Evolutionary conservation across 2,329 filamentous ascomycete species (phyloP).

Genomic region (Pseudogymnoascus sp.): DNA sequence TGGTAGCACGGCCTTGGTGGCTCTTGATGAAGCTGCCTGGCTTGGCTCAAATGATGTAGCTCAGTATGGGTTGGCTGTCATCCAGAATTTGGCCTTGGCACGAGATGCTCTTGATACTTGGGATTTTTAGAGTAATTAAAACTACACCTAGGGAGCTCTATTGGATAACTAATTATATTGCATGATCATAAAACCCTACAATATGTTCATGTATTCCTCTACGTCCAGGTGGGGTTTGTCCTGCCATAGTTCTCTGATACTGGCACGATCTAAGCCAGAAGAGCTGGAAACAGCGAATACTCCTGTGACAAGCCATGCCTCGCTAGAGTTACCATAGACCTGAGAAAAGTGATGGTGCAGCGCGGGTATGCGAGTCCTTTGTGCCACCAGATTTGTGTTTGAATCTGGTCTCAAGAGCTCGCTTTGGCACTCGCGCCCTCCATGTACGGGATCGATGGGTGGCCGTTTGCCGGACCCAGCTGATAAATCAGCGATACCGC

Average conservation of each 20-base stretch:
- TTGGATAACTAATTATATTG: neutral
- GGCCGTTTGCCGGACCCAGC: neutral
- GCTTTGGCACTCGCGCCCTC: neutral
- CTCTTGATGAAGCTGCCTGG: slow-evolving; percentile 50
- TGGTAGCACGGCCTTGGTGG: slow-evolving; percentile 38
- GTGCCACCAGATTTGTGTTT: slow-evolving; percentile 28
- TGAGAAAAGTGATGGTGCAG: neutral
- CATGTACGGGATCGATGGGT: neutral
- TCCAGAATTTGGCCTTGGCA: slow-evolving; percentile 44
- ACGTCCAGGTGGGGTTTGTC: neutral
- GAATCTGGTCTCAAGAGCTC: slow-evolving; percentile 24
- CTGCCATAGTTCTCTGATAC: neutral
- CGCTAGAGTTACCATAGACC: neutral
- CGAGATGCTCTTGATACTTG: slow-evolving; percentile 10
- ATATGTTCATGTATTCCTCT: neutral
- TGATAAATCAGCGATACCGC: slow-evolving; percentile 10
- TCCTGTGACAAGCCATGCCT: neutral
- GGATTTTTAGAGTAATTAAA: neutral
- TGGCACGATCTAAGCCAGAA: neutral
- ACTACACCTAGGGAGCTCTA: neutral
- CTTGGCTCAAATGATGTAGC: slow-evolving; percentile 50
- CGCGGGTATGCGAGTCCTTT: slow-evolving; percentile 25
- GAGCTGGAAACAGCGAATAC: neutral
- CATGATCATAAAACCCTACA: neutral
- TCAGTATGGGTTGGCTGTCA: slow-evolving; percentile 49